phyloP scores from a whole-genome alignment of 2,329 filamentous ascomycete genomes.

The Aspergillus fischeri region DNA sequence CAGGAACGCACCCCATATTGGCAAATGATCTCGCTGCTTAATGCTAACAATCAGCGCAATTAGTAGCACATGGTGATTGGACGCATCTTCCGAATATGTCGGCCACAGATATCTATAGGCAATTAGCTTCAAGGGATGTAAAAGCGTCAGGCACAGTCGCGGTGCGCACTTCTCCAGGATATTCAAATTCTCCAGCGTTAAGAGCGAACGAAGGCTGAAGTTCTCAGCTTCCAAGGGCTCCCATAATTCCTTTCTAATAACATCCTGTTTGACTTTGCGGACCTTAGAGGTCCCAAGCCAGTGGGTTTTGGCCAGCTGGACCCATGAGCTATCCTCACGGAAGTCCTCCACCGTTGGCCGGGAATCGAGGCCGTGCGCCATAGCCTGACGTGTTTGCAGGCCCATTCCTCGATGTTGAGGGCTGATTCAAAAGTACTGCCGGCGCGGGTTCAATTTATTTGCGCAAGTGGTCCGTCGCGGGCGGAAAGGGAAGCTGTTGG shows the following conservation, averaged over 20 bases:
- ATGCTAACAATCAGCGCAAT: slow-evolving; percentile 82
- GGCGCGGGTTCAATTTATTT: slow-evolving; percentile 47
- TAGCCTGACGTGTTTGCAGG: slow-evolving; percentile 46
- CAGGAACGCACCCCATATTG: slow-evolving; percentile 62
- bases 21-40: slow-evolving; percentile 80
- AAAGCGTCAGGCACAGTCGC: neutral
- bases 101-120: slow-evolving; percentile 83
- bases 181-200: slow-evolving; percentile 85
- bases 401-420: slow-evolving; percentile 30
- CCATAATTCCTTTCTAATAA: slow-evolving; percentile 86
- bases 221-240: slow-evolving; percentile 76
- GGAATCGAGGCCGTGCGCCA: slow-evolving; percentile 52
- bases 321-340: slow-evolving; percentile 46
- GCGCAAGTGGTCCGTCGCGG: slow-evolving; percentile 26
- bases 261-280: slow-evolving; percentile 73
- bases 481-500: slow-evolving; percentile 23
- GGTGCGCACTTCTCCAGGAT: slow-evolving; percentile 69
- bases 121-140: slow-evolving; percentile 15
- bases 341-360: slow-evolving; percentile 41
- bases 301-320: slow-evolving; percentile 71
- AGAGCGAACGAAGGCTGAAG: slow-evolving; percentile 72
- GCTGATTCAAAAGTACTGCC: slow-evolving; percentile 48
- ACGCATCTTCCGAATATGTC: slow-evolving; percentile 79
- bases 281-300: slow-evolving; percentile 72
- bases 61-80: slow-evolving; percentile 86